Evolutionary conservation across 148 eudicot genomes (phyloP).

Genomic region (Rhododendron henanense): DNA sequence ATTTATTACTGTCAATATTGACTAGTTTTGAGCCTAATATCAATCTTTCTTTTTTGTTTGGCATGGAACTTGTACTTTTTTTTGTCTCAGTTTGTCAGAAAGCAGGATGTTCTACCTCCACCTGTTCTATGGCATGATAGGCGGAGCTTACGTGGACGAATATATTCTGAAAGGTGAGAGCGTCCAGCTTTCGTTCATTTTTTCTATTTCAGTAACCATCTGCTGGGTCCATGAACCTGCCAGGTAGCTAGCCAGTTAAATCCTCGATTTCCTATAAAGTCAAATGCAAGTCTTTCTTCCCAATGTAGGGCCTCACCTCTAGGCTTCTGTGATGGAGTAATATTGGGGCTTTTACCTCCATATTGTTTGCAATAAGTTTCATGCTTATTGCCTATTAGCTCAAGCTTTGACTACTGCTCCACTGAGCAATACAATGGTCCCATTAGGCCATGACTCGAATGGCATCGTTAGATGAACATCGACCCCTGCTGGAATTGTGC

Average conservation of each 20-base stretch:
- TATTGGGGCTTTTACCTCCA: too few relatives aligned
- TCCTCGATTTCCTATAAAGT: neutral
- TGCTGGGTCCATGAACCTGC: neutral
- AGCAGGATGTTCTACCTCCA: constrained; percentile 16
- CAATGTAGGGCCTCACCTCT: neutral
- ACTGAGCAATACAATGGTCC: neutral
- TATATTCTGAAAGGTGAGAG: constrained; percentile 16
- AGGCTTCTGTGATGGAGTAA: neutral
- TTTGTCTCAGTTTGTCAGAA: constrained; percentile 22
- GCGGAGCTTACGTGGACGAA: constrained; percentile 8
- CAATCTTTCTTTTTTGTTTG: neutral
- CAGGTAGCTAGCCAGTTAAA: neutral
- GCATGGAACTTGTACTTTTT: neutral
- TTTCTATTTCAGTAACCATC: neutral
- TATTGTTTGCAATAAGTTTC: neutral
- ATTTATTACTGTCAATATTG: neutral
- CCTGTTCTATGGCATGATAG: constrained; percentile 28
- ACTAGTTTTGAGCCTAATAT: neutral
- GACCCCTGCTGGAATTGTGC: neutral
- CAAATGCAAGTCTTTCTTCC: neutral
- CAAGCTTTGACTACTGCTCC: neutral
- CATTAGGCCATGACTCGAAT: neutral
- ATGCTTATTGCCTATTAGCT: neutral
- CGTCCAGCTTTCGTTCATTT: neutral
- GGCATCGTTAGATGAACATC: neutral